Base-by-base conservation (phyloP, 257 asterid species). In the Coffea eugenioides region DNA sequence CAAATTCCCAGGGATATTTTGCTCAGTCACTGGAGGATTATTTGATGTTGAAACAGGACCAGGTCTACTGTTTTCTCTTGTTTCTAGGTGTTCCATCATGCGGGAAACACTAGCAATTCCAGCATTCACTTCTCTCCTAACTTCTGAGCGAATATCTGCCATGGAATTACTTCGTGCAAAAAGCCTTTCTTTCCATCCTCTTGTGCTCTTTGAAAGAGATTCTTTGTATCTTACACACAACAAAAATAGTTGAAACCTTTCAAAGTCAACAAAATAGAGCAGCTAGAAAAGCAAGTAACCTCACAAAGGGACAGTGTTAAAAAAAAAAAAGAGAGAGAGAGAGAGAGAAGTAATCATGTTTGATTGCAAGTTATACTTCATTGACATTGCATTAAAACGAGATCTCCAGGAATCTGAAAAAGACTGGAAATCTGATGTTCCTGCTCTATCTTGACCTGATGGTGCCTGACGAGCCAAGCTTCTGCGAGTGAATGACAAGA, bases 81-180 rank as follows among this genome's bases (percentile, higher is more conserved):
- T 83, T 80, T 92, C 97, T 74, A 95, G 97, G 83, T 87, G 94
- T 79, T 92, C 98, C 97, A 93, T 93, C 94, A 95, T 88, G 84
- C 92, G 91, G 68, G 98, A 88, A 34, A 94, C 94, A 79, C 93
- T 85, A 62, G 98, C 95, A 73, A 92, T 87, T 76, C 97, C 99
- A 67, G 91, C 92, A 87, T 88, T 91, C 71, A 90, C 89, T 89
- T 91, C 97, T 83, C 90, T 91, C 90, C 87, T 86, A 59, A 84
- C 97, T 80, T 92, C 97, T 73, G 91, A 85, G 74, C 98, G 89
- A 66, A 90, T 89, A 77, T 93, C 98, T 57, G 94, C 86, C 92
- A 92, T 86, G 43, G 97, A 91, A 72, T 90, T 75, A 90, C 87
- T 93, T 69, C 96, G 90, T 73, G 97, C 88, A 84, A 95, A 93